Conservation (phyloP, 768 basidiomycete genomes). For the Amanita phalloides region DNA sequence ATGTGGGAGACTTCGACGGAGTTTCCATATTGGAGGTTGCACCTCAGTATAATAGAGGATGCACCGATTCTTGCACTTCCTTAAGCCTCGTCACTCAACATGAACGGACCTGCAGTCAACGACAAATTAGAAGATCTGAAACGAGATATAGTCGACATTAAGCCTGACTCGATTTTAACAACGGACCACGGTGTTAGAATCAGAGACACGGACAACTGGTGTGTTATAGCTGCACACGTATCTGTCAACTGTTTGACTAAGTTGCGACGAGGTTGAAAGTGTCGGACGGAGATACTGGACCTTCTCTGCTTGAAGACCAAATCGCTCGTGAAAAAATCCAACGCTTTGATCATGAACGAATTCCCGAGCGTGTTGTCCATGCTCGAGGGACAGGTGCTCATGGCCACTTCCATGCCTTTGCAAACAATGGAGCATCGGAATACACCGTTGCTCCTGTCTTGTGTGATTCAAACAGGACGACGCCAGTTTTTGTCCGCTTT, state of each 20-base stretch:
- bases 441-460: constrained; percentile 63
- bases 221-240: constrained; percentile 5
- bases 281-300: constrained; percentile 40
- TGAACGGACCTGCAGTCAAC: no score
- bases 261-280: constrained; percentile 39
- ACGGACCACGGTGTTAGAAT: constrained; percentile 54
- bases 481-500: constrained; percentile 76
- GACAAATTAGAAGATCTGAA: not conserved
- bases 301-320: constrained; percentile 68
- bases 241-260: not conserved
- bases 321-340: constrained; percentile 66
- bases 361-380: constrained; percentile 74
- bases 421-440: constrained; percentile 50
- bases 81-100: no score
- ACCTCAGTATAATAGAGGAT: no score
- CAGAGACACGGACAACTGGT: constrained; percentile 61
- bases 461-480: constrained; percentile 61
- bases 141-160: not conserved
- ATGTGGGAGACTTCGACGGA: no score
- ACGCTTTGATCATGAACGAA: constrained; percentile 81
- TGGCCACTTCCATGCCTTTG: constrained; percentile 70
- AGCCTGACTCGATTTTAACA: constrained; percentile 23
- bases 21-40: no score
- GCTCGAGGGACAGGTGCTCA: constrained; percentile 71
- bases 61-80: no score